These are phyloP conservation scores for Fragaria vesca DNA, from an alignment of 306 rosid species.

Conservation along the genomic window DNA sequence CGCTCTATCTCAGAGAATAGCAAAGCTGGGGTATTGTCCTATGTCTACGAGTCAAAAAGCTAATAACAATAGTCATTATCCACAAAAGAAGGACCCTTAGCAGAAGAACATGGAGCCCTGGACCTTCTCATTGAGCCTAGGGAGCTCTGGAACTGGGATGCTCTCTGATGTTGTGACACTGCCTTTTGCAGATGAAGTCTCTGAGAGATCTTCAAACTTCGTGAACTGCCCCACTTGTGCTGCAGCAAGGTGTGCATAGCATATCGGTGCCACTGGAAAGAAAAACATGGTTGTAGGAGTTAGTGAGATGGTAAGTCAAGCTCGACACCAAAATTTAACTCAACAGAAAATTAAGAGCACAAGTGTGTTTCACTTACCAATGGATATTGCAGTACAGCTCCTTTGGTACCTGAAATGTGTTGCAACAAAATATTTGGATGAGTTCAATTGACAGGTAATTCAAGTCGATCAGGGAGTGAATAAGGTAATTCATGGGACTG, in stretches of 20 bases:
- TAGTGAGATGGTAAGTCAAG: not conserved
- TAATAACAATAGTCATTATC: conserved; percentile 21
- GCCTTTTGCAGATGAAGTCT: conserved; percentile 42
- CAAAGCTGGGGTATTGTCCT: conserved; percentile 28
- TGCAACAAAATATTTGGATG: not conserved
- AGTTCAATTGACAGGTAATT: not conserved
- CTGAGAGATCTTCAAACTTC: conserved; percentile 59
- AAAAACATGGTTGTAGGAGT: not conserved
- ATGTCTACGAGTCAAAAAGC: conserved; percentile 13
- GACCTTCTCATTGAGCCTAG: conserved; percentile 56
- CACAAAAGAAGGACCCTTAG: conserved; percentile 34
- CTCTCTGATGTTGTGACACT: conserved; percentile 29
- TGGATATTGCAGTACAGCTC: conserved; percentile 73
- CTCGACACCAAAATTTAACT: not conserved
- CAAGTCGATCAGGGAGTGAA: not conserved
- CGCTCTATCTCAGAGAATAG: conserved; percentile 23
- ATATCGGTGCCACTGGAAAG: conserved; percentile 71
- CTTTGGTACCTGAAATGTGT: conserved; percentile 76
- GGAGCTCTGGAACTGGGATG: conserved; percentile 63
- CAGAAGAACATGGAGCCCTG: conserved; percentile 80
- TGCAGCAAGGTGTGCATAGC: conserved; percentile 93
- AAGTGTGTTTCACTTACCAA: conserved; percentile 43
- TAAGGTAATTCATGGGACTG: not conserved
- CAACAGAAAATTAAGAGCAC: not conserved
- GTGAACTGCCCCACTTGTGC: conserved; percentile 69